phyloP scores from a whole-genome alignment of 345 rosid genomes.

The Melaleuca quinquenervia region DNA sequence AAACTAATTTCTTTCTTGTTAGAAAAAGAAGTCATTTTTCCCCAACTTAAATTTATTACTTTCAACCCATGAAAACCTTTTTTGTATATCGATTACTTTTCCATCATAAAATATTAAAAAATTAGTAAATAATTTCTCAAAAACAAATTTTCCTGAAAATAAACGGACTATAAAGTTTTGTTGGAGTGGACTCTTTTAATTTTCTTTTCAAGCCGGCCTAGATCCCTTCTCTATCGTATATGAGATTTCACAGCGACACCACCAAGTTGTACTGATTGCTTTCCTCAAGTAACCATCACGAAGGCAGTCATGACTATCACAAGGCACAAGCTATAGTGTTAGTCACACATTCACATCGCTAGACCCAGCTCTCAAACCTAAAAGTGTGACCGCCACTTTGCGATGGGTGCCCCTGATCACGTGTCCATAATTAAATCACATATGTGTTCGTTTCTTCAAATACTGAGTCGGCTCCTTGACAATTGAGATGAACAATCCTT shows the following conservation, averaged over 20 bases:
- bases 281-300: neutral
- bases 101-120: too few relatives aligned
- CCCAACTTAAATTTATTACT: too few relatives aligned
- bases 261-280: neutral
- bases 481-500: neutral
- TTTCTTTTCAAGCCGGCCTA: neutral
- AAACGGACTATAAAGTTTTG: neutral
- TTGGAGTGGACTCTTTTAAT: neutral
- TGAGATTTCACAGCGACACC: neutral
- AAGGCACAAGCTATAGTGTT: neutral
- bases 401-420: neutral
- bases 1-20: too few relatives aligned
- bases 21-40: too few relatives aligned
- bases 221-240: neutral
- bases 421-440: neutral
- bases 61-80: too few relatives aligned
- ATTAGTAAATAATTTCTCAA: too few relatives aligned
- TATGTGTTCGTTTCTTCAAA: neutral
- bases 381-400: neutral
- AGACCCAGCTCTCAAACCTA: neutral
- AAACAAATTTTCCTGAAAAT: too few relatives aligned
- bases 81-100: too few relatives aligned
- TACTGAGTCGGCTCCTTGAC: neutral
- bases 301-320: neutral
- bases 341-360: neutral